phyloP scores from a whole-genome alignment of 1,139 yeast species.

The Debaryomyces fabryi region DNA sequence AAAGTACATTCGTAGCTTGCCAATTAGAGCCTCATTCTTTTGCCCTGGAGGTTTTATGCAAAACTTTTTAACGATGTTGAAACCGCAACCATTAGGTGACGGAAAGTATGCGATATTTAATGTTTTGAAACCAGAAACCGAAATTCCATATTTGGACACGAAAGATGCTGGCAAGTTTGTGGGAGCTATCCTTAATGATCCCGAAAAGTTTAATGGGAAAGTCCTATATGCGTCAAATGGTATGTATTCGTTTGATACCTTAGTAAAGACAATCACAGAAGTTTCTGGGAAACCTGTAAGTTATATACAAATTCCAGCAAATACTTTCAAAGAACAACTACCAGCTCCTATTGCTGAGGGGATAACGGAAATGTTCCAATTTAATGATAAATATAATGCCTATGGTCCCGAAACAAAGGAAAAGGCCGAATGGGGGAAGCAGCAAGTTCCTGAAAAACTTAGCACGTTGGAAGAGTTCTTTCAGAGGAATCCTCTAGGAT shows the following conservation, averaged over 20 bases:
- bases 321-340: neutral
- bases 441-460: neutral
- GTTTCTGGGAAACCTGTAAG: conserved; percentile 5
- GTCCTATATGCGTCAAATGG: conserved; percentile 1
- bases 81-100: conserved; percentile 4
- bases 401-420: neutral
- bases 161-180: conserved; percentile 9
- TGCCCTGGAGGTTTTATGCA: conserved; percentile 11
- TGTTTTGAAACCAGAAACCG: neutral
- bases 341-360: conserved; percentile 4
- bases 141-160: neutral
- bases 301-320: conserved; percentile 5
- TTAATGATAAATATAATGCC: neutral
- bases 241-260: neutral
- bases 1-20: conserved; percentile 7
- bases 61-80: conserved; percentile 1
- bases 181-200: conserved; percentile 6
- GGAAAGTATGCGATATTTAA: neutral
- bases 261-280: conserved; percentile 1
- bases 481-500: neutral
- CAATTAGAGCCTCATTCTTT: conserved; percentile 8
- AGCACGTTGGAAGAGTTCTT: neutral
- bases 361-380: conserved; percentile 6
- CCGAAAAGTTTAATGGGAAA: conserved; percentile 6
- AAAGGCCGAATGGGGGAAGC: neutral